Evolutionary conservation across 1,284 basidiomycete species (phyloP).

Genomic region (Heterobasidion irregulare): DNA sequence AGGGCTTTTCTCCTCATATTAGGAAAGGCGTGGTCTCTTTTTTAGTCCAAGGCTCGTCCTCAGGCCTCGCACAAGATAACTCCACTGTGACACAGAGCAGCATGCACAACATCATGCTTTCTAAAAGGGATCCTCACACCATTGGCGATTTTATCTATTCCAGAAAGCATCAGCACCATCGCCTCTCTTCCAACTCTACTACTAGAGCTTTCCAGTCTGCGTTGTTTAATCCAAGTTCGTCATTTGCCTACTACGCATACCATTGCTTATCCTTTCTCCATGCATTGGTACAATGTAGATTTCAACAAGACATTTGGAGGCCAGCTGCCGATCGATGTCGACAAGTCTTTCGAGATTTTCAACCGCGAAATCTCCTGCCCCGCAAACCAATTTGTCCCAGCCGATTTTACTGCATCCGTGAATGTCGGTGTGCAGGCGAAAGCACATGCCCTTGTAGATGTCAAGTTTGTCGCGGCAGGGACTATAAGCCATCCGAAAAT

Average conservation of each 20-base stretch:
- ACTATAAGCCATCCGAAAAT: constrained; percentile 27
- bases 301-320: constrained; percentile 22
- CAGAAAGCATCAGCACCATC: too few species aligned
- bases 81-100: not conserved
- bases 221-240: not conserved
- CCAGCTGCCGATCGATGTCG: constrained; percentile 22
- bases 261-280: not conserved
- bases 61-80: not conserved
- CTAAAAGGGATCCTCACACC: not conserved
- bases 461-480: constrained; percentile 34
- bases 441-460: constrained; percentile 23
- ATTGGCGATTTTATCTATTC: too few species aligned
- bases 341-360: constrained; percentile 30
- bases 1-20: not conserved
- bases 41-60: not conserved
- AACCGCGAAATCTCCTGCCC: constrained; percentile 32
- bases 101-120: not conserved
- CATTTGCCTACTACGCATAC: not conserved
- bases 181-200: not conserved
- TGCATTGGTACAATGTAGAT: not conserved
- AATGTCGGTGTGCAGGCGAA: constrained; percentile 33
- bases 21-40: not conserved
- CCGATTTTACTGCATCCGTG: constrained; percentile 21
- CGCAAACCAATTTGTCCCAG: constrained; percentile 14
- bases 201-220: not conserved